These are phyloP conservation scores for Phycomyces blakesleeanus DNA, from an alignment of 192 early-diverging fungal genomes.

Conservation along the genomic window DNA sequence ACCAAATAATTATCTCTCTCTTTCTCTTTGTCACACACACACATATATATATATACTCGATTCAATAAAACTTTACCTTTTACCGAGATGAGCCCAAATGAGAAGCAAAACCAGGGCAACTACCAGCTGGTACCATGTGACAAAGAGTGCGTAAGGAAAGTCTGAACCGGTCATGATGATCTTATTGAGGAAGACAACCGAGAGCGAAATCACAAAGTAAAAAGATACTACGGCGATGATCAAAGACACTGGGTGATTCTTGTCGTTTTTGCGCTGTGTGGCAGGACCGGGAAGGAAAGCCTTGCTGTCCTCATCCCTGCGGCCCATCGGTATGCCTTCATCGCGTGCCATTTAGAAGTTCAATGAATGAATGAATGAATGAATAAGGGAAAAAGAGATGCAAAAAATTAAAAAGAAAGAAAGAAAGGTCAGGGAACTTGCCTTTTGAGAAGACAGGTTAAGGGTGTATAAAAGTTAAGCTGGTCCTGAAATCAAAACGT, in stretches of 20 bases:
- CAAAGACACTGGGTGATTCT: slow-evolving; percentile 33
- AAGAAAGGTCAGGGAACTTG: no score
- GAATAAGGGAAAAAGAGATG: no score
- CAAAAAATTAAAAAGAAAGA: no score
- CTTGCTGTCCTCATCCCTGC: slow-evolving; percentile 35
- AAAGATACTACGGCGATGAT: slow-evolving; percentile 55
- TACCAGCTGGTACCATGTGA: slow-evolving; percentile 62
- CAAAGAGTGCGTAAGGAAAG: slow-evolving; percentile 66
- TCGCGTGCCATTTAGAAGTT: not conserved
- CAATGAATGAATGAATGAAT: no score
- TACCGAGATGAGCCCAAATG: slow-evolving; percentile 50
- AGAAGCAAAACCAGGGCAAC: slow-evolving; percentile 54
- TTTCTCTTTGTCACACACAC: no score
- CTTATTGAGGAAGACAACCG: slow-evolving; percentile 68
- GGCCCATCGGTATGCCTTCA: slow-evolving; percentile 28
- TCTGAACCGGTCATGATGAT: slow-evolving; percentile 56
- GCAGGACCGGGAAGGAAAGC: slow-evolving; percentile 42
- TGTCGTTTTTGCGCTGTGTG: slow-evolving; percentile 9
- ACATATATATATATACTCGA: not conserved
- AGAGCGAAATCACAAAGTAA: slow-evolving; percentile 57
- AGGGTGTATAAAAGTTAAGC: no score
- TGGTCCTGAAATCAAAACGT: not conserved
- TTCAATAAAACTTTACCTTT: slow-evolving; percentile 40
- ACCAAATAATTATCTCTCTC: no score
- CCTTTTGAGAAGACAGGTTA: no score